phyloP scores from a whole-genome alignment of 2,329 filamentous ascomycete genomes.

The Pestalotiopsis sp. region DNA sequence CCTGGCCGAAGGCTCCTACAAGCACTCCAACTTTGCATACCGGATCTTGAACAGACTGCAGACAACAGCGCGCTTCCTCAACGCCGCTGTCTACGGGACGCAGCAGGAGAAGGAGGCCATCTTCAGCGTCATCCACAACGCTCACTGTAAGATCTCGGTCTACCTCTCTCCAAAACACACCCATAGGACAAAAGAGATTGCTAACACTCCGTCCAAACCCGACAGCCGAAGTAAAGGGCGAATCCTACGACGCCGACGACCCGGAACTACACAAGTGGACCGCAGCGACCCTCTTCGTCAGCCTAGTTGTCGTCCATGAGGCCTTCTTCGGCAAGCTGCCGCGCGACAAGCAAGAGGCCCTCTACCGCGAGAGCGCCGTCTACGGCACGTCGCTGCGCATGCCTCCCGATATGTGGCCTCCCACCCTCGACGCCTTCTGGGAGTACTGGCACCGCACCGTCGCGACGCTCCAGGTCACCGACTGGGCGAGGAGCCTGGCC shows the following conservation, averaged over 20 bases:
- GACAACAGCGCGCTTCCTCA: constrained; percentile 26
- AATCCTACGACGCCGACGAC: constrained; percentile 27
- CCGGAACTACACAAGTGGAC: constrained; percentile 30
- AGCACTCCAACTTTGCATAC: constrained; percentile 25
- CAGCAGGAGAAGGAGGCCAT: constrained; percentile 23
- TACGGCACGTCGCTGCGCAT: constrained; percentile 6
- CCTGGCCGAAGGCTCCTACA: constrained; percentile 24
- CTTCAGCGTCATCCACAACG: constrained; percentile 25
- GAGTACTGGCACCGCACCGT: constrained; percentile 37
- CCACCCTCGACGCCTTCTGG: constrained; percentile 33
- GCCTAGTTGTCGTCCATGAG: constrained; percentile 25
- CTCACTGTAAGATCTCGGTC: constrained; percentile 12
- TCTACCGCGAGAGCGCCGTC: constrained; percentile 13
- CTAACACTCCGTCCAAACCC: neutral
- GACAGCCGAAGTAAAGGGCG: constrained; percentile 20
- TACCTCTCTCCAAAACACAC: neutral
- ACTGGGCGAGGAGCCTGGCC: constrained; percentile 27
- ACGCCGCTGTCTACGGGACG: constrained; percentile 25
- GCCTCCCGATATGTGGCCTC: constrained; percentile 35
- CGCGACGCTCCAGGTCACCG: constrained; percentile 30
- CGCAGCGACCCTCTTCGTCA: constrained; percentile 27
- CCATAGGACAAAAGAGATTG: neutral
- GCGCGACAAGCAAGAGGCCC: constrained; percentile 13
- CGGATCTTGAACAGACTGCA: constrained; percentile 24
- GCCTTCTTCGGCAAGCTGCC: constrained; percentile 21